Evolutionary conservation across 148 eudicot genomes (phyloP), one percentile per base, ranked within the genome.

Genomic region (Fagopyrum esculentum): DNA sequence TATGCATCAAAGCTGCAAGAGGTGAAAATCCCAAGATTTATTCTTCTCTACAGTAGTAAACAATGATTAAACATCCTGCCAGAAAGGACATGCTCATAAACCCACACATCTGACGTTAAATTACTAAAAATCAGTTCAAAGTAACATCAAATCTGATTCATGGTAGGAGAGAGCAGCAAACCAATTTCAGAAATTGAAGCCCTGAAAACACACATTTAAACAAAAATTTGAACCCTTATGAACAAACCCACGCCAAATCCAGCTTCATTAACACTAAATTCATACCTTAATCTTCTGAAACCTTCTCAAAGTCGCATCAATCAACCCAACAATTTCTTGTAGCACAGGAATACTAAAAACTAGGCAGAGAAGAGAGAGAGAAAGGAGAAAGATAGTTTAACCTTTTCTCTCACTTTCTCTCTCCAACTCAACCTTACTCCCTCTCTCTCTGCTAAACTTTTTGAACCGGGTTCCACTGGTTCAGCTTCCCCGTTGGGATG

Each of bases 361-460:
- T 61, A 56, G 63, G 71, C 55, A 16, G 30, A 55, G n/a, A 54
- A 51, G 66, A 12, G 71, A 51, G 60, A 76, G 77, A 69, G 75
- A 19, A 70, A 22, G 69, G 35, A 45, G 73, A 17, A 16, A 71
- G 55, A 71, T 15, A 47, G 35, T 8, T 15, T 6, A 43, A 66
- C 71, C 71, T 57, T 63, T 63, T 63, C 68, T 54, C 50, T 74
- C 59, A 43, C 51, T 64, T 46, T 80, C 69, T 64, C 78, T 76
- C 76, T 50, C 80, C 64, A 82, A 43, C 82, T 75, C 76, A 78
- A 82, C 83, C 79, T 85, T 50, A 54, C 74, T 66, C 66, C 74
- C 77, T 15, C 48, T 16, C 26, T 4, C 22, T 30, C 19, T n/a
- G 69, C 22, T 77, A 50, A 77, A 43, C 73, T 85, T 71, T 63